Evolutionary conservation across 768 basidiomycete species (phyloP), one percentile per base, ranked within the genome.

Genomic region (Lactifluus hygrophoroides): DNA sequence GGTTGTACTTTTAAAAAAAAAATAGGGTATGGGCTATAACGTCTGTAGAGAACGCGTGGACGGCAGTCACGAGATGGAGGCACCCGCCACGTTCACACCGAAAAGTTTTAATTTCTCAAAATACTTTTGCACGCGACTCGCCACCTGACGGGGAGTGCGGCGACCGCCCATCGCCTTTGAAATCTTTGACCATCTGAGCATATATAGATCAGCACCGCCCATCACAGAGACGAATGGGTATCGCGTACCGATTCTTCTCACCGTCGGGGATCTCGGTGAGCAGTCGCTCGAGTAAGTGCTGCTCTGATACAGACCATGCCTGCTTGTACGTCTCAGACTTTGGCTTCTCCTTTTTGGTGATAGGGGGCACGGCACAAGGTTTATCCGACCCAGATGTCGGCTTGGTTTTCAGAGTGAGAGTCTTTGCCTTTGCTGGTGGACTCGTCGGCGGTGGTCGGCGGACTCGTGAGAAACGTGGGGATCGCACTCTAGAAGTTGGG

Each of bases 91-190:
- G 27, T 76, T 78, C 50, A 85, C 65, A 35, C 88, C 88, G 69
- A 83, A 90, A 62, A 80, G 79, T 72, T 84, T 88, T 69, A 91
- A 69, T 74, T 90, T 91, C 68, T 86, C 86, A 69, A 89, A 85
- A 70, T 90, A 91, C 71, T 92, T 92, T 65, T 92, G 90, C 54
- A 92, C 89, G 17, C 88, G 80, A 73, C 87, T 90, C 37, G 88
- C 88, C n/a, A 92, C 90, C 73, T 92, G 90, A 60, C 88, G 73
- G 4, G 89, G 83, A 3, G 90, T 90, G 57, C 89, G 73, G 44
- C 75, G 75, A 0, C 89, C 89, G 48, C 81, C 75, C 90, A 92
- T 92, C 35, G 86, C 90, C 53, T 77, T 74, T 14, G 89, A 91
- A 51, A 91, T 91, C 70, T 88, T 87, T 55, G 82, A 76, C 86